phyloP scores from a whole-genome alignment of 2,329 filamentous ascomycete genomes.

The Amylocarpus encephaloides region DNA sequence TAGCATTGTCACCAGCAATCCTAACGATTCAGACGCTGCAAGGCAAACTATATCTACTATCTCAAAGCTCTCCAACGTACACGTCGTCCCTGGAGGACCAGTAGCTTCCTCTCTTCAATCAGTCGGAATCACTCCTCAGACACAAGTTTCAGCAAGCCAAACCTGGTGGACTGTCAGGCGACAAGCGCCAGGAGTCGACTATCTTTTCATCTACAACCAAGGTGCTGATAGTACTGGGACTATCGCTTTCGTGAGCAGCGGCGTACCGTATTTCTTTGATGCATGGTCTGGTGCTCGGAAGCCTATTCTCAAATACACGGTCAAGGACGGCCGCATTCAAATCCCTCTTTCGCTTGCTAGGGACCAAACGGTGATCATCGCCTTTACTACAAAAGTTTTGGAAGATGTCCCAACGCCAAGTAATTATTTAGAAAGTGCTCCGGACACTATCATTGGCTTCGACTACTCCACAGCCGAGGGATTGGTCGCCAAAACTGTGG shows the following conservation, averaged over 20 bases:
- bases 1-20: slow-evolving; percentile 17
- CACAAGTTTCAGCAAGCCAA: slow-evolving; percentile 13
- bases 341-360: slow-evolving; percentile 34
- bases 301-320: slow-evolving; percentile 32
- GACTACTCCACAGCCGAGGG: background rate
- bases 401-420: background rate
- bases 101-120: background rate
- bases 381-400: slow-evolving; percentile 21
- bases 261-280: slow-evolving; percentile 35
- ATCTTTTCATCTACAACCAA: slow-evolving; percentile 39
- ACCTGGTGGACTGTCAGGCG: slow-evolving; percentile 36
- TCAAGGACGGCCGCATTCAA: slow-evolving; percentile 23
- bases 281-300: slow-evolving; percentile 37
- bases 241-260: slow-evolving; percentile 29
- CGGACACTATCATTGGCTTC: background rate
- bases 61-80: background rate
- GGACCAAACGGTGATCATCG: slow-evolving; percentile 37
- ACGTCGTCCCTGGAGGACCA: background rate
- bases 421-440: background rate
- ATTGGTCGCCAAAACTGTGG: background rate
- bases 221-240: slow-evolving; percentile 21
- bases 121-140: background rate
- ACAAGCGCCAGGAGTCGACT: slow-evolving; percentile 30
- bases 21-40: background rate
- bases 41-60: background rate